A percentile compares a stretch with the other conserved stretches of the same genome.
Conservation (phyloP, 768 basidiomycete genomes). For the Hortiboletus flavorubellus region DNA sequence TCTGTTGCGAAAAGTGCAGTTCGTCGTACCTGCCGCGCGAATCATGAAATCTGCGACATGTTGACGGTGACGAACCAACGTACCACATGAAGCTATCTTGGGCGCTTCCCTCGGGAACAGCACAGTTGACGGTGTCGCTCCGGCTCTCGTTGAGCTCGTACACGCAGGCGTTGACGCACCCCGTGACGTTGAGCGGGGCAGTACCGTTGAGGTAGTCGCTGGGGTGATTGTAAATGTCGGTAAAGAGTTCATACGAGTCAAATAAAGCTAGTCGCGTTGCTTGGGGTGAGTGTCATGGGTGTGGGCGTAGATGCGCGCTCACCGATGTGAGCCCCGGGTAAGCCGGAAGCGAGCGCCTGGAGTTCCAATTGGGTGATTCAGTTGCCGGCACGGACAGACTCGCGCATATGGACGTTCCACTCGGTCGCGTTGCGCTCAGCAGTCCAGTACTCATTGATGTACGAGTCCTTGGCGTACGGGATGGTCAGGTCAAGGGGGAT, state of each 20-base stretch:
- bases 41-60: not conserved
- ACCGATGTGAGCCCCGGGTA: slow-evolving; percentile 60
- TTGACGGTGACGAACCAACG: slow-evolving; percentile 9
- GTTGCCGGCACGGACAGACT: slow-evolving; percentile 44
- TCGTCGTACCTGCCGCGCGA: slow-evolving; percentile 40
- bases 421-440: slow-evolving; percentile 50
- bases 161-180: slow-evolving; percentile 48
- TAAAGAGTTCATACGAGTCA: slow-evolving; percentile 58
- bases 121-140: slow-evolving; percentile 31
- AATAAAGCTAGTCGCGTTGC: slow-evolving; percentile 43
- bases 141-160: slow-evolving; percentile 26
- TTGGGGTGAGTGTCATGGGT: not conserved
- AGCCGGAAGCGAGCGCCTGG: slow-evolving; percentile 37
- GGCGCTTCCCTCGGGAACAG: slow-evolving; percentile 35
- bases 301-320: not conserved
- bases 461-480: slow-evolving; percentile 46
- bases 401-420: slow-evolving; percentile 55
- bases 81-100: slow-evolving; percentile 61
- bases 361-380: no score
- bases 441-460: slow-evolving; percentile 50
- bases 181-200: slow-evolving; percentile 56
- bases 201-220: slow-evolving; percentile 58
- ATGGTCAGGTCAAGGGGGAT: slow-evolving; percentile 50
- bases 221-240: slow-evolving; percentile 35
- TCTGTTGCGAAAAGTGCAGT: slow-evolving; percentile 59